These are phyloP conservation scores for Bipolaris bicolor DNA, from an alignment of 2,329 filamentous ascomycete genomes.

Conservation along the genomic window DNA sequence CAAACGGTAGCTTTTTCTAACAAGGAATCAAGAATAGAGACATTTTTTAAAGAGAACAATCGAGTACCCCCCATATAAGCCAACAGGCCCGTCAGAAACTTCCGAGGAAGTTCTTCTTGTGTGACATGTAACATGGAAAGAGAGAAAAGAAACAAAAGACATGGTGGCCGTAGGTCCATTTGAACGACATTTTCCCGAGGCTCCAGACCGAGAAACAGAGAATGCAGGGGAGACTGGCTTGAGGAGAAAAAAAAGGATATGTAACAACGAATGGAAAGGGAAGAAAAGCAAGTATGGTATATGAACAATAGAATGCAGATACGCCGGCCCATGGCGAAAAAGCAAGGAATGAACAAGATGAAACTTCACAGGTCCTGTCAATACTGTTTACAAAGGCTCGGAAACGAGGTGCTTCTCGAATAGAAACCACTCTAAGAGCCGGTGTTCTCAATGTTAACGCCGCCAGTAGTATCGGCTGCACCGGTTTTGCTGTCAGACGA, in stretches of 20 bases:
- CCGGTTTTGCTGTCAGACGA: slow-evolving; percentile 22
- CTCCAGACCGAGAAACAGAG: not conserved
- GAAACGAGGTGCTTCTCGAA: slow-evolving; percentile 7
- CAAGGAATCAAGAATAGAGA: not conserved
- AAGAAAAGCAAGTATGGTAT: slow-evolving; percentile 23
- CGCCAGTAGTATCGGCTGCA: slow-evolving; percentile 15
- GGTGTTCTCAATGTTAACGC: slow-evolving; percentile 26
- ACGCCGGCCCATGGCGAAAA: slow-evolving; percentile 16
- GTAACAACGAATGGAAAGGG: slow-evolving; percentile 12
- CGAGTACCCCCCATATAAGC: not conserved
- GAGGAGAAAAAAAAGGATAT: slow-evolving; percentile 5
- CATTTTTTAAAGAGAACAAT: not conserved
- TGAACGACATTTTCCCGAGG: not conserved
- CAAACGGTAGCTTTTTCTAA: not conserved
- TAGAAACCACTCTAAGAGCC: slow-evolving; percentile 12
- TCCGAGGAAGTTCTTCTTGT: not conserved
- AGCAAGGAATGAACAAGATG: slow-evolving; percentile 9
- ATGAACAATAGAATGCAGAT: slow-evolving; percentile 34
- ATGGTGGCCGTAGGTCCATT: slow-evolving; percentile 1
- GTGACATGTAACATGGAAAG: not conserved
- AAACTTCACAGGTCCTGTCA: slow-evolving; percentile 2
- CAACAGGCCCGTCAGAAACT: not conserved
- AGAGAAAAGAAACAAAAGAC: not conserved
- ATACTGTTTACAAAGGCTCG: slow-evolving; percentile 11
- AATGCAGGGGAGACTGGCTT: not conserved